phyloP scores from a whole-genome alignment of 176 grass and related monocot species.

The Thalia dealbata region DNA sequence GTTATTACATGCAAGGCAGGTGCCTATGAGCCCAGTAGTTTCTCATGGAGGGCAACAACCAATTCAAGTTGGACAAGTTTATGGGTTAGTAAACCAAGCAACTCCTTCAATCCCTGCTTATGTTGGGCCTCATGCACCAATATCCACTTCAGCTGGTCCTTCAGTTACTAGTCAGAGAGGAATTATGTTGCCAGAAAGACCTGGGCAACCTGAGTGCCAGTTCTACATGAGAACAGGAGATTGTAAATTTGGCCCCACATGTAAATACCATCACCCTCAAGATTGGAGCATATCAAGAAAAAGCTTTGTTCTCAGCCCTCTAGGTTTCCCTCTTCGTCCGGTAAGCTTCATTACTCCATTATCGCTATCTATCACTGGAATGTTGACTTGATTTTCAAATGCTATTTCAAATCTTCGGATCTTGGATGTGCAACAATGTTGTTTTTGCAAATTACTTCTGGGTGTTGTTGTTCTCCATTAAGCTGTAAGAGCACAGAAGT shows the following conservation, averaged over 20 bases:
- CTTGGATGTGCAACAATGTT: not conserved
- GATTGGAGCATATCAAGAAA: conserved; percentile 34
- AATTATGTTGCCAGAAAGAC: conserved; percentile 41
- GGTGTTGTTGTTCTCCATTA: not conserved
- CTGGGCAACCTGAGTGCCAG: conserved; percentile 70
- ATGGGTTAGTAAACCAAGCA: conserved; percentile 47
- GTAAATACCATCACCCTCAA: conserved; percentile 64
- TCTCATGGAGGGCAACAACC: conserved; percentile 46
- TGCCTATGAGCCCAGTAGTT: conserved; percentile 38
- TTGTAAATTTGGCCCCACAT: conserved; percentile 61
- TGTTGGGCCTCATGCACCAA: conserved; percentile 30
- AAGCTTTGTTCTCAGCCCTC: conserved; percentile 36
- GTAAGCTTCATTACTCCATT: conserved; percentile 28
- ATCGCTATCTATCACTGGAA: not conserved
- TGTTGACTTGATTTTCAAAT: not conserved
- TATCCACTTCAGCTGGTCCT: conserved; percentile 35
- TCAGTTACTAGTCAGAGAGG: conserved; percentile 38
- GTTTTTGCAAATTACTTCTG: not conserved
- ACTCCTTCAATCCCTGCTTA: conserved; percentile 26
- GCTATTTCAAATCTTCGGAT: not conserved
- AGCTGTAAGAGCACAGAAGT: not conserved
- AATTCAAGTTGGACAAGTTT: conserved; percentile 39
- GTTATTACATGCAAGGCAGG: conserved; percentile 28
- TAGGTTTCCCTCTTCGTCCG: conserved; percentile 66
- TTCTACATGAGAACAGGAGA: conserved; percentile 63